phyloP scores from a whole-genome alignment of 2,329 filamentous ascomycete genomes.

The Tolypocladium tundrense region DNA sequence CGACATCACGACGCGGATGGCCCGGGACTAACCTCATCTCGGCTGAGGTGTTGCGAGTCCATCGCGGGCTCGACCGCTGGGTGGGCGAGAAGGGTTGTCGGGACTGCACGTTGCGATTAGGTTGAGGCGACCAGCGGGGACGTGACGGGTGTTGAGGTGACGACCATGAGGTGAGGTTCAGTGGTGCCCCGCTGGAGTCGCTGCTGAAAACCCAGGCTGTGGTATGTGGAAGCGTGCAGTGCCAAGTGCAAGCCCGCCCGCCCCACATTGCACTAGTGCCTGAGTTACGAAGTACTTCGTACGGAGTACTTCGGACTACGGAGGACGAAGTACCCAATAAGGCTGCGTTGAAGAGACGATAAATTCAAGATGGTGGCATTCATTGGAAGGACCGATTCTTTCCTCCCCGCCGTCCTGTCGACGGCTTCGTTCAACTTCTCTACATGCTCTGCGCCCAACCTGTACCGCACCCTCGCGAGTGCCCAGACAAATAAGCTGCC shows the following conservation, averaged over 20 bases:
- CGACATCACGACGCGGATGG: neutral
- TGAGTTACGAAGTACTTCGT: neutral
- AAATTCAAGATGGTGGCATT: neutral
- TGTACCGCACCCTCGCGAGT: neutral
- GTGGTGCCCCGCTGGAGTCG: neutral
- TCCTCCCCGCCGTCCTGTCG: neutral
- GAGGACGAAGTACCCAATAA: too few relatives aligned
- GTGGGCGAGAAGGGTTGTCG: neutral
- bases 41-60: slow-evolving; percentile 20
- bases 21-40: slow-evolving; percentile 25
- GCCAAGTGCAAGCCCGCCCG: neutral
- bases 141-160: neutral
- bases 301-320: too few relatives aligned
- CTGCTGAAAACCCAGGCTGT: neutral
- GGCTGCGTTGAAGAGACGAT: neutral
- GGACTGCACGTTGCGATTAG: neutral
- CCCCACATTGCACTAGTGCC: neutral
- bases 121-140: neutral
- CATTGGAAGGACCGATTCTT: neutral
- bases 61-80: slow-evolving; percentile 6
- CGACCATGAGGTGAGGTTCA: neutral
- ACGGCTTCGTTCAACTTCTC: neutral
- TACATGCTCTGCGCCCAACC: neutral
- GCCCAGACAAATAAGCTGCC: neutral
- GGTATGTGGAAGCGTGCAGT: neutral